Conservation (phyloP, 345 rosid genomes). For the Leavenworthia alabamica region DNA sequence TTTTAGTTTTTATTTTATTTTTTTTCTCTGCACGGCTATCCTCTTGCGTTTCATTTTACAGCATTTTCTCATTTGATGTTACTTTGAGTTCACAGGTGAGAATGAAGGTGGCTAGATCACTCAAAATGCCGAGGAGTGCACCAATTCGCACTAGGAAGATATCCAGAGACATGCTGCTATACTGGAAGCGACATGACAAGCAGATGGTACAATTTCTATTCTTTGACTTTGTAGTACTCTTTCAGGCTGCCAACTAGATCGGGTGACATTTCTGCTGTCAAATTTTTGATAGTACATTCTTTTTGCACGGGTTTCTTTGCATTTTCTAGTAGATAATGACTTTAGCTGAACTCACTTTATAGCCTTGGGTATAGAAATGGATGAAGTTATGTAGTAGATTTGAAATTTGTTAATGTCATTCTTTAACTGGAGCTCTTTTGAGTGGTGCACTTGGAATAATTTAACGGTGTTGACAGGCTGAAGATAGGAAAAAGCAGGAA, state of each 20-base stretch:
- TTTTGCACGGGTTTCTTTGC: slow-evolving; percentile 1
- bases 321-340: not conserved
- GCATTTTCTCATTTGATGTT: slow-evolving; percentile 17
- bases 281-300: not conserved
- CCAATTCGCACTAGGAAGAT: slow-evolving; percentile 94
- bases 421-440: not conserved
- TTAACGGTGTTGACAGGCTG: slow-evolving; percentile 60
- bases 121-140: slow-evolving; percentile 77
- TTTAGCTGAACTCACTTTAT: slow-evolving; percentile 5
- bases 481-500: slow-evolving; percentile 91
- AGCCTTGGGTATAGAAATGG: slow-evolving; percentile 8
- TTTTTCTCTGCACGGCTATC: not conserved
- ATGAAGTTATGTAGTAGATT: slow-evolving; percentile 1
- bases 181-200: slow-evolving; percentile 95
- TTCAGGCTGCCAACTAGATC: slow-evolving; percentile 19
- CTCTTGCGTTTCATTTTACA: slow-evolving; percentile 6
- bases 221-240: slow-evolving; percentile 9
- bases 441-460: slow-evolving; percentile 22
- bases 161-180: slow-evolving; percentile 93
- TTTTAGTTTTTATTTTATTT: not conserved
- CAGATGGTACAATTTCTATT: slow-evolving; percentile 70
- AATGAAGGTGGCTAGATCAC: slow-evolving; percentile 82
- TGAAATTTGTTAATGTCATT: not conserved
- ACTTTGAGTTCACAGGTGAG: slow-evolving; percentile 55
- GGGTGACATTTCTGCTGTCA: slow-evolving; percentile 11